A percentile compares a stretch with the other conserved stretches of the same genome.
phyloP scores from a whole-genome alignment of 2,329 filamentous ascomycete genomes.

The Sarocladiaceae sp. region DNA sequence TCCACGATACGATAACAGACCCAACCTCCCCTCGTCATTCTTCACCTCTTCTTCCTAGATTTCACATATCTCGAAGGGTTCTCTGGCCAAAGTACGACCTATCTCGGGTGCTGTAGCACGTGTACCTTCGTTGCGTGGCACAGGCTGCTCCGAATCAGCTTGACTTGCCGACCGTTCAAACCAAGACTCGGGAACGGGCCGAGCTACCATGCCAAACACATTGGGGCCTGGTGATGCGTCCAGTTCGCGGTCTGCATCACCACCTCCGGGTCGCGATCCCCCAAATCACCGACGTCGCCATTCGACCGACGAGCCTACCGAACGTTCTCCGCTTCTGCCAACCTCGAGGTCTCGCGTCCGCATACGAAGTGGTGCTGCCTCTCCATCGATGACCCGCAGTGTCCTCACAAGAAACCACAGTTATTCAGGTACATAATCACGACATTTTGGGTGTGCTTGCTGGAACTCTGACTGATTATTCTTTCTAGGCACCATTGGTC shows the following conservation, averaged over 20 bases:
- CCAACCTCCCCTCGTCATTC: background rate
- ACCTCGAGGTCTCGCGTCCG: slow-evolving; percentile 37
- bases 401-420: slow-evolving; percentile 36
- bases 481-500: background rate
- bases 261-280: slow-evolving; percentile 24
- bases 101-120: background rate
- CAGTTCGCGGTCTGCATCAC: slow-evolving; percentile 29
- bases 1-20: background rate
- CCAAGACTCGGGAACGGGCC: background rate
- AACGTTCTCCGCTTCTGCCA: slow-evolving; percentile 39
- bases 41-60: background rate
- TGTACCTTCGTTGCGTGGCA: background rate
- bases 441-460: background rate
- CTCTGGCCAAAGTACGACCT: background rate
- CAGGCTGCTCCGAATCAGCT: background rate
- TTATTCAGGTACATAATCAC: slow-evolving; percentile 31
- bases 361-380: slow-evolving; percentile 29
- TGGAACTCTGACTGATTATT: no score
- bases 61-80: background rate
- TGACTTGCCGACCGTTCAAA: background rate
- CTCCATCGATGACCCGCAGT: slow-evolving; percentile 20
- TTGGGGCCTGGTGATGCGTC: slow-evolving; percentile 14
- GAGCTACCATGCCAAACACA: background rate
- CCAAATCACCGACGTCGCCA: slow-evolving; percentile 1
- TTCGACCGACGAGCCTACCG: slow-evolving; percentile 30